Evolutionary conservation across 2,329 filamentous ascomycete species (phyloP).

Genomic region (Thielaviopsis populi): DNA sequence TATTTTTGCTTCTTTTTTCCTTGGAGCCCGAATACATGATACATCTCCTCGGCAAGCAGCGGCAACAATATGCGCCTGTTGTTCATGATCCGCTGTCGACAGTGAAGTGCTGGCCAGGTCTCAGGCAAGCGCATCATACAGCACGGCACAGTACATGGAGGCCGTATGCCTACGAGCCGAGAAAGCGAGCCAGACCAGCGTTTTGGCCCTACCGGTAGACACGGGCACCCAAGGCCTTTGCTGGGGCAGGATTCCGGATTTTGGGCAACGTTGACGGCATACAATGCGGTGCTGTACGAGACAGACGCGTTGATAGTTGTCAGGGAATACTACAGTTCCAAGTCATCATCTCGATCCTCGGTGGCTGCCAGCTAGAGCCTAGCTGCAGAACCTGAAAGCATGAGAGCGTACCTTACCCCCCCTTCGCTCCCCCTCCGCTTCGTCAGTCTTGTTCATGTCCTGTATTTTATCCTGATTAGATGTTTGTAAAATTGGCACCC

Average conservation of each 20-base stretch:
- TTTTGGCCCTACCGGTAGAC: neutral
- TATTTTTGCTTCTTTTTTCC: neutral
- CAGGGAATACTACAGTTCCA: neutral
- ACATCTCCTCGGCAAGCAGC: neutral
- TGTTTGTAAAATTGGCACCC: neutral
- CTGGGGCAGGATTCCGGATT: neutral
- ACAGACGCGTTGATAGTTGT: neutral
- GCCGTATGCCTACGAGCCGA: neutral
- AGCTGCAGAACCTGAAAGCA: neutral
- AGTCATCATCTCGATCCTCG: constrained; percentile 2
- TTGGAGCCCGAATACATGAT: neutral
- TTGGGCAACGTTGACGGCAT: neutral
- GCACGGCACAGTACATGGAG: neutral
- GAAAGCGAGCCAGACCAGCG: neutral
- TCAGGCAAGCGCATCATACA: neutral
- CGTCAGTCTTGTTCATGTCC: neutral
- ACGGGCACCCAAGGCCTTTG: neutral
- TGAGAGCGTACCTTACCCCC: neutral
- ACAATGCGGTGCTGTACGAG: neutral
- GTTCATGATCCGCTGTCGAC: neutral
- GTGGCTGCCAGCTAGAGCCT: neutral
- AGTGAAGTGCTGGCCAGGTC: neutral
- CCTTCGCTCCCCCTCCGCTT: neutral
- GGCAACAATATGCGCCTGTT: neutral
- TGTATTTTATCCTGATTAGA: neutral